Evolutionary conservation across 441 rosid species (phyloP).

Genomic region (Iberis amara): DNA sequence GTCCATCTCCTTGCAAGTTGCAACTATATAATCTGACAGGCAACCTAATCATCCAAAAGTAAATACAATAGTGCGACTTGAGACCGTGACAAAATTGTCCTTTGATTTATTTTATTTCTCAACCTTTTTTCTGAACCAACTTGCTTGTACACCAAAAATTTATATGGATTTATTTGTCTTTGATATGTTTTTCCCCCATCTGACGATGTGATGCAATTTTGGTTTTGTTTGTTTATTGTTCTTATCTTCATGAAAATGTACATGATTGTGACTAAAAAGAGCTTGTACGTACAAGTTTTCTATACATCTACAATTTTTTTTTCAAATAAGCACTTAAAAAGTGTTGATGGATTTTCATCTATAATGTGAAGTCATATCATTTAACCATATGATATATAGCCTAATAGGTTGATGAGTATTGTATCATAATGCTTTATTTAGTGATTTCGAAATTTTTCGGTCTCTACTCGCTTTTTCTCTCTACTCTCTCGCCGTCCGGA

Average conservation of each 20-base stretch:
- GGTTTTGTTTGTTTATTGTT: slow-evolving; percentile 16
- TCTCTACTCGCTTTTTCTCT: too few relatives aligned
- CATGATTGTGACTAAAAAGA: not conserved
- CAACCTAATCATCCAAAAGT: slow-evolving; percentile 21
- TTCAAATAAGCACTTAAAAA: not conserved
- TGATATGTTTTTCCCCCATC: slow-evolving; percentile 17
- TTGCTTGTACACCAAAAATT: slow-evolving; percentile 25
- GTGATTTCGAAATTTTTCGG: too few relatives aligned
- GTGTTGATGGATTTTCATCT: not conserved
- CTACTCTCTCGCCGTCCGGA: too few relatives aligned
- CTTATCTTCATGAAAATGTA: slow-evolving; percentile 15
- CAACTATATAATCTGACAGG: slow-evolving; percentile 22
- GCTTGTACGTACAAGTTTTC: not conserved
- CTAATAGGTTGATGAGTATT: too few relatives aligned
- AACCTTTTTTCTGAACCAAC: slow-evolving; percentile 27
- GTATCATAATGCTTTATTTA: too few relatives aligned
- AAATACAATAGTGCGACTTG: slow-evolving; percentile 21
- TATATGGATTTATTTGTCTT: slow-evolving; percentile 23
- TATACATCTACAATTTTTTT: not conserved
- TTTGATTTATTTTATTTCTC: not conserved
- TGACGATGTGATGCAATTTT: slow-evolving; percentile 21
- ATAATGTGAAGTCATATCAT: too few relatives aligned
- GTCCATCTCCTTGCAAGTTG: slow-evolving; percentile 27
- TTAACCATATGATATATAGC: too few relatives aligned
- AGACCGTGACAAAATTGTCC: slow-evolving; percentile 24